phyloP scores from a whole-genome alignment of 2,329 filamentous ascomycete species.

The Diplodia sapinea region DNA sequence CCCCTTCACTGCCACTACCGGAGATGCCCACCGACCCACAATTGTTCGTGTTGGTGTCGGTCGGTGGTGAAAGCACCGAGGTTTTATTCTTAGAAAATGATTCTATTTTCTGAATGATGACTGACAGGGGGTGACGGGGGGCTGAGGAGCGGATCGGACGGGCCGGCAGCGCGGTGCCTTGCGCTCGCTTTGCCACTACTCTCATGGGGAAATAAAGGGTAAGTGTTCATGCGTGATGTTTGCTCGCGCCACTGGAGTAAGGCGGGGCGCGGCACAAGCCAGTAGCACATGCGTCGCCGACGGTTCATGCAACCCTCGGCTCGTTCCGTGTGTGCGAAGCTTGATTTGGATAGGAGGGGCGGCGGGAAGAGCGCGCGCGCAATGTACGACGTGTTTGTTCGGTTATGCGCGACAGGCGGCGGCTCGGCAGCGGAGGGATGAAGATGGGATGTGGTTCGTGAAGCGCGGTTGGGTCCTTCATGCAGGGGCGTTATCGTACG shows the following conservation, averaged over 20 bases:
- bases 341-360: neutral
- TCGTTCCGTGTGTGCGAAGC: constrained; percentile 7
- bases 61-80: neutral
- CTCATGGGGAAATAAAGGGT: neutral
- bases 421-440: constrained; percentile 6
- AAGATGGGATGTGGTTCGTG: neutral
- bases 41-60: neutral
- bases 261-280: neutral
- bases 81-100: neutral
- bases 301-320: constrained; percentile 7
- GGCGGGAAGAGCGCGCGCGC: neutral
- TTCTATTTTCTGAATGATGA: neutral
- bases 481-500: constrained; percentile 29
- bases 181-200: neutral
- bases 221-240: neutral
- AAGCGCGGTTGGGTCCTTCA: neutral
- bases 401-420: neutral
- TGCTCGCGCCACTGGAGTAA: neutral
- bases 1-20: neutral
- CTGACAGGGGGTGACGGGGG: neutral
- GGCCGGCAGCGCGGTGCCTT: neutral
- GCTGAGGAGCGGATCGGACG: neutral
- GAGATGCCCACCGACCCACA: neutral
- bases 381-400: constrained; percentile 1
- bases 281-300: neutral